Conservation (phyloP, 2,329 filamentous ascomycete species). For the Ilyonectria sp. region DNA sequence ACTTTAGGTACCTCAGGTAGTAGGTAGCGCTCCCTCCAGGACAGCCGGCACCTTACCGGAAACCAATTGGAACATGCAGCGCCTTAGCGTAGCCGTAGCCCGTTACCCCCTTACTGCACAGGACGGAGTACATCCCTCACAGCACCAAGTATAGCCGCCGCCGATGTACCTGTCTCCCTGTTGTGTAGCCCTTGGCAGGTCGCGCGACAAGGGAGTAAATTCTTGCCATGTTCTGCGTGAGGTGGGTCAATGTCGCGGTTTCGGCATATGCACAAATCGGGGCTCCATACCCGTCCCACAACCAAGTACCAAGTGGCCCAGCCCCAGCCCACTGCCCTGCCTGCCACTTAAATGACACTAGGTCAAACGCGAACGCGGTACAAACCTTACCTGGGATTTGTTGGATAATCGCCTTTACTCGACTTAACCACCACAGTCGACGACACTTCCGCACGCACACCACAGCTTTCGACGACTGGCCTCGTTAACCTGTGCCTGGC, state of each 20-base stretch:
- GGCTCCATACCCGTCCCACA: conserved; percentile 33
- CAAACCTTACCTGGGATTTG: conserved; percentile 48
- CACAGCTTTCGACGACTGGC: conserved; percentile 1
- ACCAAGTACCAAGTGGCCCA: conserved; percentile 15
- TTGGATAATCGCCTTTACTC: conserved; percentile 25
- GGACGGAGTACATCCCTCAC: neutral
- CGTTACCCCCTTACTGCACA: neutral
- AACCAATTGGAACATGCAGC: conserved; percentile 4
- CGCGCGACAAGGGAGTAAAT: conserved; percentile 31
- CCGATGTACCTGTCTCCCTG: neutral
- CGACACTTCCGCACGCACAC: conserved; percentile 36
- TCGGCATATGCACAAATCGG: conserved; percentile 43
- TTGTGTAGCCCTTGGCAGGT: conserved; percentile 16
- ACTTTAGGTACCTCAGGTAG: neutral
- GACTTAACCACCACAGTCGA: conserved; percentile 35
- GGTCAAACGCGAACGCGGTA: conserved; percentile 53
- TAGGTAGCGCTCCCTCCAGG: neutral
- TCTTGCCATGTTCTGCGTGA: conserved; percentile 22
- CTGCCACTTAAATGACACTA: conserved; percentile 49
- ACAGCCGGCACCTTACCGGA: neutral
- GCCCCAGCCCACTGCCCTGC: conserved; percentile 41
- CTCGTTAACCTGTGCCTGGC: conserved; percentile 3
- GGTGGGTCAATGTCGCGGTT: conserved; percentile 22
- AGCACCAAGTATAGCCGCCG: neutral
- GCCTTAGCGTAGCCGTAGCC: conserved; percentile 6